These are phyloP conservation scores for Emmonsiellopsis sp. DNA, from an alignment of 2,329 filamentous ascomycete species.

Conservation along the genomic window DNA sequence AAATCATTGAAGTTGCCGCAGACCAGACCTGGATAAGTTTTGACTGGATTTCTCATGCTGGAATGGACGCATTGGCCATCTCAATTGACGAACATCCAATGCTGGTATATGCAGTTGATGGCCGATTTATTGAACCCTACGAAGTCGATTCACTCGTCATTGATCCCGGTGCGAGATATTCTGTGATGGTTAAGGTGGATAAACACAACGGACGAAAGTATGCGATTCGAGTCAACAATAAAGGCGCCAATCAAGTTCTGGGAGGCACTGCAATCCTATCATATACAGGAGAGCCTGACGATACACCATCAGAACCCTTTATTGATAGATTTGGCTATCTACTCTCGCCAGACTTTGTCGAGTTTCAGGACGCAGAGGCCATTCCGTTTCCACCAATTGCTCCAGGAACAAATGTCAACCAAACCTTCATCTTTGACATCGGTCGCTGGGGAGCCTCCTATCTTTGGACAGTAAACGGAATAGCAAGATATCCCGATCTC, in stretches of 20 bases:
- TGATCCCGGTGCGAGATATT: slow-evolving; percentile 24
- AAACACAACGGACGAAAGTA: slow-evolving; percentile 38
- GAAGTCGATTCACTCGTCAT: slow-evolving; percentile 22
- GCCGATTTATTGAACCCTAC: slow-evolving; percentile 27
- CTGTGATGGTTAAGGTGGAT: slow-evolving; percentile 33
- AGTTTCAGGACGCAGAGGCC: slow-evolving; percentile 37
- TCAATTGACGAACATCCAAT: slow-evolving; percentile 32
- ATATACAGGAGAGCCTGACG: slow-evolving; percentile 22
- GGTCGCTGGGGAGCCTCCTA: slow-evolving; percentile 33
- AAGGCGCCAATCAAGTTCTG: slow-evolving; percentile 45
- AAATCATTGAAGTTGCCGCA: slow-evolving; percentile 34
- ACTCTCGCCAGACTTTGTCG: slow-evolving; percentile 30
- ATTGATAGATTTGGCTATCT: slow-evolving; percentile 43
- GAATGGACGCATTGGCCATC: slow-evolving; percentile 40
- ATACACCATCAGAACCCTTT: slow-evolving; percentile 29
- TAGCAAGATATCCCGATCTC: slow-evolving; percentile 18
- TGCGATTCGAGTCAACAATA: slow-evolving; percentile 45
- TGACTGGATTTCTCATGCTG: slow-evolving; percentile 45
- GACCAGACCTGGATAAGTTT: slow-evolving; percentile 43
- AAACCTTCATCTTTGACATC: slow-evolving; percentile 33
- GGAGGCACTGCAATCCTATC: slow-evolving; percentile 43
- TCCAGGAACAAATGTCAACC: slow-evolving; percentile 35
- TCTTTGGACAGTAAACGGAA: slow-evolving; percentile 35
- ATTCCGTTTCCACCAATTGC: slow-evolving; percentile 40
- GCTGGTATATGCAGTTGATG: slow-evolving; percentile 32